Evolutionary conservation across 2,329 filamentous ascomycete genomes (phyloP), one percentile per base, ranked within the genome.

Genomic region (Amauroascus niger): DNA sequence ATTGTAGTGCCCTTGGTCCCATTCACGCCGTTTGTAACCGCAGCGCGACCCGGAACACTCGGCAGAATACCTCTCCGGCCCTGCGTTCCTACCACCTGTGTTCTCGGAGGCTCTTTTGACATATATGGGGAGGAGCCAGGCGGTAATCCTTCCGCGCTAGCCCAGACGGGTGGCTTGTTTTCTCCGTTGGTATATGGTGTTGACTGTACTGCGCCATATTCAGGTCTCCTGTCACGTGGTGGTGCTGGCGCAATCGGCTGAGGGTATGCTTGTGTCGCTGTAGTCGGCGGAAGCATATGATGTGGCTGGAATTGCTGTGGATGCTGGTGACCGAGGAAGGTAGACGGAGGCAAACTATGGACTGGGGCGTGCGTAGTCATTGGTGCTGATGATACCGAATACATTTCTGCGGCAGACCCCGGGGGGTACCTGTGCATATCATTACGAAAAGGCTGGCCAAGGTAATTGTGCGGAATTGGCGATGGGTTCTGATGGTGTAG

Each of bases 81-180:
- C 73, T 97, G 91, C 24, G 90, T 95, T 52, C 91, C 91, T 52
- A 97, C 91, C 47, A 96, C 91, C 66, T 96, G 91, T 30, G 88
- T 93, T 14, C 71, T 67, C 46, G 71, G 71, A 20, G 68, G 67
- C 54, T 74, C 71, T 60, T 72, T 73, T 26, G 69, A 64, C 45
- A 66, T 64, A 28, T 67, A 65, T 51, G 65, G 61, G 51, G 69
- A 66, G 39, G 71, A 68, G 46, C 67, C 67, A 49, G 64, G 64
- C 11, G 71, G 67, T 57, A 74, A 67, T 6, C 60, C 63, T 47
- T 73, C 70, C 3, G 67, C 62, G 33, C 63, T 64, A 57, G 71
- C 65, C 69, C 69, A 74, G 80, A 80, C 55, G 74, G 76, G 56
- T 79, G 68, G 62, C 80, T 78, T 61, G 74, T 73, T 61, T 74